A percentile compares a stretch with the other conserved stretches of the same genome.
Conservation (phyloP, 805 yeast genomes). For the Saturnispora besseyi region DNA sequence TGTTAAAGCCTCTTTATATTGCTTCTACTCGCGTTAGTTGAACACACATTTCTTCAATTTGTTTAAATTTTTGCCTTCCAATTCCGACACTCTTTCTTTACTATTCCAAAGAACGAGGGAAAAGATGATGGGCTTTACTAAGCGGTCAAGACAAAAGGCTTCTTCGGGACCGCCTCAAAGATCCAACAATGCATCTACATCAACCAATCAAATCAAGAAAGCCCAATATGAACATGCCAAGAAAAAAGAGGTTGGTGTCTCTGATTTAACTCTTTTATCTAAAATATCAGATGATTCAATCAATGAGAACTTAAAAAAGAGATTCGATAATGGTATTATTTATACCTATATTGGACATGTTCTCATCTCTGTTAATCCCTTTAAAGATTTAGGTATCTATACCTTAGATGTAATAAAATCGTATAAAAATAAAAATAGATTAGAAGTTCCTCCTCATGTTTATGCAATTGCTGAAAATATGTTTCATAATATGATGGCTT, state of each 20-base stretch:
- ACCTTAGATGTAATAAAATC: conserved; percentile 66
- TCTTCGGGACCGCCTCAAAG: conserved; percentile 23
- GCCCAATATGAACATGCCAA: conserved; percentile 83
- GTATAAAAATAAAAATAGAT: conserved; percentile 84
- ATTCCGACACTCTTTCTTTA: neutral
- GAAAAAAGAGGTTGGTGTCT: conserved; percentile 97
- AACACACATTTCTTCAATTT: neutral
- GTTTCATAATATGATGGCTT: conserved; percentile 92
- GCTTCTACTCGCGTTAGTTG: too few species aligned
- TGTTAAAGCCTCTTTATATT: neutral
- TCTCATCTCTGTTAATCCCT: conserved; percentile 92
- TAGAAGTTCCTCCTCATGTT: conserved; percentile 97
- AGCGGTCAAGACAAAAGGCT: conserved; percentile 53
- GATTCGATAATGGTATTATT: conserved; percentile 83
- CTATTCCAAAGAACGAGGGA: neutral
- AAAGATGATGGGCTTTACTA: conserved; percentile 14
- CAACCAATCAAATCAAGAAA: conserved; percentile 48
- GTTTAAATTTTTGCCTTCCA: neutral
- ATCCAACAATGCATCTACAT: conserved; percentile 29
- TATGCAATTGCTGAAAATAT: conserved; percentile 95
- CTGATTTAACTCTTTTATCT: conserved; percentile 83
- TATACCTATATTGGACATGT: conserved; percentile 94
- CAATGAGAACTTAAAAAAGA: conserved; percentile 79
- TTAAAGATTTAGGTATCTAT: conserved; percentile 91
- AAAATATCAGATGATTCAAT: conserved; percentile 87